A percentile compares a stretch with the other conserved stretches of the same genome.
Evolutionary conservation across 371 early-diverging fungal genomes (phyloP).

Genomic region (Smittium mucronatum): DNA sequence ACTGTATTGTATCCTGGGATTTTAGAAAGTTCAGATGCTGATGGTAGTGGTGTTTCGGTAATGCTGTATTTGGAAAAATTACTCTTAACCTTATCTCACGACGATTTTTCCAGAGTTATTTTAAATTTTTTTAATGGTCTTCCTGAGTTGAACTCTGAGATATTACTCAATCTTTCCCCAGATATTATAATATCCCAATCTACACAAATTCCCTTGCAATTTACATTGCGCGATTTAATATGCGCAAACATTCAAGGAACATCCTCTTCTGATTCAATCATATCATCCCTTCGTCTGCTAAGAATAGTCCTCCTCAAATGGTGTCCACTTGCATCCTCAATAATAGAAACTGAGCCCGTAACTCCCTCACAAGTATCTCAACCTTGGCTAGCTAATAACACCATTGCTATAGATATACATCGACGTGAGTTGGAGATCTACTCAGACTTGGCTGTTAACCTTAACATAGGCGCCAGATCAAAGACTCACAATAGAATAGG

Average conservation of each 20-base stretch:
- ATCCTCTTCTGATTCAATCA: conserved; percentile 57
- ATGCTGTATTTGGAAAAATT: conserved; percentile 79
- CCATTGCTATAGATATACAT: conserved; percentile 29
- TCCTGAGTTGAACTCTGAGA: background rate
- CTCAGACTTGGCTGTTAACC: conserved; percentile 23
- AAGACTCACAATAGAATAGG: background rate
- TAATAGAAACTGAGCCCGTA: conserved; percentile 51
- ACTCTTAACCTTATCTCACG: conserved; percentile 36
- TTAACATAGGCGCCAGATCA: conserved; percentile 11
- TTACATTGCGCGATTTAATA: conserved; percentile 63
- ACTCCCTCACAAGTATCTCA: conserved; percentile 14
- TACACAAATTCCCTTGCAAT: conserved; percentile 34
- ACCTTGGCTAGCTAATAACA: conserved; percentile 27
- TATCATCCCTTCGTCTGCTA: conserved; percentile 68
- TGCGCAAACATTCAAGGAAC: conserved; percentile 55
- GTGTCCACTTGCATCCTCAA: conserved; percentile 52
- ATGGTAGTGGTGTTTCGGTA: conserved; percentile 80
- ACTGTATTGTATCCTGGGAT: conserved; percentile 77
- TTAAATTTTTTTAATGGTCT: conserved; percentile 27
- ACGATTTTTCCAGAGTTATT: conserved; percentile 20
- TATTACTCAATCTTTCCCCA: background rate
- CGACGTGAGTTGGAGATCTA: conserved; percentile 34
- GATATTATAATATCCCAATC: background rate
- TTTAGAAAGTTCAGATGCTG: conserved; percentile 73
- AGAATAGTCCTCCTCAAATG: conserved; percentile 60